Base-by-base conservation (phyloP, 2,329 filamentous ascomycete genomes). In the Hawksworthiomyces lignivorus region DNA sequence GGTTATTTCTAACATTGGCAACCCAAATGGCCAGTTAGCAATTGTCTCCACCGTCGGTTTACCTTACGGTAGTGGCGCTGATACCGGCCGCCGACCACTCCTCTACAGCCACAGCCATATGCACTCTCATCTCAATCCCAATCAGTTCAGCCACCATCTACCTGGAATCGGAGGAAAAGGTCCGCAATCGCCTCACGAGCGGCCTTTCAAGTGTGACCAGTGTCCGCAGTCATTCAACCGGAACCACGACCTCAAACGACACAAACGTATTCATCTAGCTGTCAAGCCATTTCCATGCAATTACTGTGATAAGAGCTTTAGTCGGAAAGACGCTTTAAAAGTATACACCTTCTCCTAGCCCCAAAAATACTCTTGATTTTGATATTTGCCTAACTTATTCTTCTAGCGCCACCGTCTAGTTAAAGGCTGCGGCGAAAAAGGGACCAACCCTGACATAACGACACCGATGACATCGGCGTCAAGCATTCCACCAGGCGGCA, bases 261-360 rank as follows among this genome's bases (percentile, higher is more conserved):
- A 98, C 62, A 95, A 95, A 70, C 72, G 88, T 37, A 97, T 97
- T 45, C 92, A 98, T 62, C 65, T 97, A 44, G 86, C 88, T 0
- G 87, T 97, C 30, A 98, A 98, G 70, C 92, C 92, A 0, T 97
- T 90, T 61, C 89, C 89, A 0, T 98, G 92, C 60, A 77, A 70
- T 7, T 83, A 84, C 56, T 98, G 92, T 59, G 88, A 94, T 48
- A 97, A 97, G 75, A 92, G 86, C 59, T 98, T 98, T 57, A 96
- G 89, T 4, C 75, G 92, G 46, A 97, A 97, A 60, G 92, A 97
- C 62, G 92, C 92, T 9, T 69, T 98, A 22, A 97, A 97, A 85
- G 92, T 97, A 68, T 54, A 77, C 67, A 2, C 44, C 22, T 39
- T 21, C 30, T 38, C 26, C 12, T 19, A 4, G 8, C 12, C 24